A percentile compares a stretch with the other conserved stretches of the same genome.
These are phyloP conservation scores for Amaranthus tricolor DNA, from an alignment of 179 eudicot genomes.

Conservation along the genomic window DNA sequence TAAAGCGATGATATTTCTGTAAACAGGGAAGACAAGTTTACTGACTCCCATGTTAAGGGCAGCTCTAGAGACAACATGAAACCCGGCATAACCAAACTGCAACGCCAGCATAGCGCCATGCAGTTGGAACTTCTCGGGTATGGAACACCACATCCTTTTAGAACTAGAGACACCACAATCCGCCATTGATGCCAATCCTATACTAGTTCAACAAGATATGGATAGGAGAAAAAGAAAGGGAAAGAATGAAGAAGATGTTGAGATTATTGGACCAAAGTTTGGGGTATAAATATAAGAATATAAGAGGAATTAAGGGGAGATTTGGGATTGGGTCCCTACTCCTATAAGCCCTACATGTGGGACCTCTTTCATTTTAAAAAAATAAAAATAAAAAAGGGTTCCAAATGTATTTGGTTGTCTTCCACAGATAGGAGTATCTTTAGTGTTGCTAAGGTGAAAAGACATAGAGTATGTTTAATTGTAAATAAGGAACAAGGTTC, in stretches of 20 bases:
- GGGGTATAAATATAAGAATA: conserved; percentile 54
- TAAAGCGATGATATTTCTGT: conserved; percentile 82
- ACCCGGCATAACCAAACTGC: conserved; percentile 98
- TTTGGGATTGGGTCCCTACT: conserved; percentile 25
- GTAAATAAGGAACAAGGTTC: conserved; percentile 29
- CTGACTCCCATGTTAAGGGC: conserved; percentile 99
- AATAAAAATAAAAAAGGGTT: not conserved
- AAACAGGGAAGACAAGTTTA: conserved; percentile 91
- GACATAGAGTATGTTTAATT: conserved; percentile 35
- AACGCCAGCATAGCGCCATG: conserved; percentile 95
- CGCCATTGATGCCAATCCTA: conserved; percentile 46
- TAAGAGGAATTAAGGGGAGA: not conserved
- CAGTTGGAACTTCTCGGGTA: conserved; percentile 82
- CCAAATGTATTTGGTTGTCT: conserved; percentile 44
- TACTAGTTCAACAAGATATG: conserved; percentile 9
- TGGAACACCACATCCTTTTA: conserved; percentile 53
- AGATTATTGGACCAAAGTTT: conserved; percentile 25
- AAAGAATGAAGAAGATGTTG: conserved; percentile 20
- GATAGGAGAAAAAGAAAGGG: not conserved
- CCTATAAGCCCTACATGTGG: conserved; percentile 30
- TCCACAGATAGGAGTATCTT: conserved; percentile 34
- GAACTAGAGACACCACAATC: conserved; percentile 36
- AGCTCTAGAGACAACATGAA: conserved; percentile 91
- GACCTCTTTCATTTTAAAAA: not conserved
- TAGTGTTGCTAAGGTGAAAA: conserved; percentile 36